Percentiles rank a stretch among this genome's conserved stretches.
These are phyloP conservation scores for Drechslerella dactyloides DNA, from an alignment of 2,329 filamentous ascomycete genomes.

Conservation along the genomic window DNA sequence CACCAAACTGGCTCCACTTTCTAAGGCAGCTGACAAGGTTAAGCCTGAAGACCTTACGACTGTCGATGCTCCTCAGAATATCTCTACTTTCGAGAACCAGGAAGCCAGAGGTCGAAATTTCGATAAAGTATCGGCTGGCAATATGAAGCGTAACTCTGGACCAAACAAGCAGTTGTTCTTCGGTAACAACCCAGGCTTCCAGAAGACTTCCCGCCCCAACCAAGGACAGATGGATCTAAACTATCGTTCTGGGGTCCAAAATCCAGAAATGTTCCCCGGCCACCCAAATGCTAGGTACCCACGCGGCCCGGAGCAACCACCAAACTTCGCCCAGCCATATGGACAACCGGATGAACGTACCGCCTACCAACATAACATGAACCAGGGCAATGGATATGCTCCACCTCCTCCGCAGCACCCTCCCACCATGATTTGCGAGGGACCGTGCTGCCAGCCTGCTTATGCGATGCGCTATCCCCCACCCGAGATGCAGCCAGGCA, in stretches of 20 bases:
- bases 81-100: conserved; percentile 4
- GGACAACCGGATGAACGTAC: conserved; percentile 15
- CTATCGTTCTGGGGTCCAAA: conserved; percentile 10
- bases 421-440: conserved; percentile 34
- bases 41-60: not conserved
- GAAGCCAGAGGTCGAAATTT: conserved; percentile 12
- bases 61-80: conserved; percentile 5
- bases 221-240: conserved; percentile 6
- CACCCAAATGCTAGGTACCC: conserved; percentile 6
- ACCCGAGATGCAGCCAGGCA: conserved; percentile 20
- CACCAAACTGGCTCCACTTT: not conserved
- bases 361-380: conserved; percentile 11
- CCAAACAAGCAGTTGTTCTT: conserved; percentile 17
- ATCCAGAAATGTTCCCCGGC: conserved; percentile 4
- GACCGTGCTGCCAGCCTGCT: conserved; percentile 27
- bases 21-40: not conserved
- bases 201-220: conserved; percentile 21
- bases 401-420: conserved; percentile 16
- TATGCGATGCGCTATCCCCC: conserved; percentile 10
- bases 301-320: conserved; percentile 11
- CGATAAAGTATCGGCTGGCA: conserved; percentile 5
- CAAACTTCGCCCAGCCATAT: conserved; percentile 6
- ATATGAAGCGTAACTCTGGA: conserved; percentile 7
- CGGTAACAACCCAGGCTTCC: not conserved
- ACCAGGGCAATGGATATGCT: conserved; percentile 9